Base-by-base conservation (phyloP, 2,329 filamentous ascomycete species). In the Elsinoe arachidis region DNA sequence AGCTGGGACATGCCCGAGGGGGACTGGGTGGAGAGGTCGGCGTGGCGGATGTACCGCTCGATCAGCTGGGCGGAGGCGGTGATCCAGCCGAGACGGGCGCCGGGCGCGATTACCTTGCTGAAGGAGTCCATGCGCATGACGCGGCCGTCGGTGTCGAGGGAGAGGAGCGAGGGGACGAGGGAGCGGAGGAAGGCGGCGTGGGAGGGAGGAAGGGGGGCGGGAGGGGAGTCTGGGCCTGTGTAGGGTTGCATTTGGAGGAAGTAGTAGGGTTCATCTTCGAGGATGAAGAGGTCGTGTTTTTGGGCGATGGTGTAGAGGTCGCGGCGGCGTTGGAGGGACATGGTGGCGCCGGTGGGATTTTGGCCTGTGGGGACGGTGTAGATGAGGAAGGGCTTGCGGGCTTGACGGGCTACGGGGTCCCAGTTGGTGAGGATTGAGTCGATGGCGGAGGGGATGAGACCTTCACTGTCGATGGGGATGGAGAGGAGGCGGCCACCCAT, bases 261-360 rank as follows among this genome's bases (percentile, higher is more conserved):
- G 73, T 95, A 96, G 74, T 96, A 96, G 1, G 91, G 91, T 69
- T 96, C 91, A 68, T 96, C 91, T 74, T 96, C 91, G 63, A 96
- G 75, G 67, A 96, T 91, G 74, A 82, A 87, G 39, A 96, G 67
- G 67, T 96, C 88, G 71, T 96, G 89, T 73, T 89, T 90, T 69
- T 86, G 85, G 33, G 86, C 87, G 12, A 95, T 80, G 35, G 77
- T 77, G 72, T 96, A 96, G 46, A 96, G 78, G 19, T 83, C 86
- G 62, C 78, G 77, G 55, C 90, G 78, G 58, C 91, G 78, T 67
- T 83, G 76, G 3, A 73, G 69, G 39, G 84, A 79, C 70, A 92
- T 88, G 2, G 90, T 96, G 10, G 90, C 85, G 7, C 91, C 91
- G 0, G 90, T 96, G 0, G 91, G 91, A 70, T 96, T 96, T 73